Percentiles rank a stretch among this genome's conserved stretches.
These are phyloP conservation scores for Cystobasidium pallidum DNA, from an alignment of 1,284 basidiomycete genomes.

Conservation along the genomic window DNA sequence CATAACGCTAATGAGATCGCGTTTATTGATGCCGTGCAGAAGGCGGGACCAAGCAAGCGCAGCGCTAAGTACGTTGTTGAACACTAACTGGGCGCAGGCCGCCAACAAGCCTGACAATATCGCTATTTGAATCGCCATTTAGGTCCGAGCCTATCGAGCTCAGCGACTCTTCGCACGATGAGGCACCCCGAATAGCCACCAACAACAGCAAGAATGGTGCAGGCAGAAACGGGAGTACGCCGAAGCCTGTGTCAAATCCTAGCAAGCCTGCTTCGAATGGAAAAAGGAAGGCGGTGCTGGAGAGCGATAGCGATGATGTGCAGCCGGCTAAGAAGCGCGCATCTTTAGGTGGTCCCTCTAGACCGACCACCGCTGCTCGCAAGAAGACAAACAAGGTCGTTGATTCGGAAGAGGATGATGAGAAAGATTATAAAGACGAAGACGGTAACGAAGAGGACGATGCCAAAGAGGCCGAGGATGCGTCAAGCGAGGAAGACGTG, in stretches of 20 bases:
- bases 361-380: constrained; percentile 10
- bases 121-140: background rate
- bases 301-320: constrained; percentile 53
- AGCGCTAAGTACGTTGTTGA: background rate
- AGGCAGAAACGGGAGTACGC: background rate
- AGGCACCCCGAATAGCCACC: constrained; percentile 8
- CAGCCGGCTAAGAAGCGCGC: constrained; percentile 50
- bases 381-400: constrained; percentile 46
- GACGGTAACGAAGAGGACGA: constrained; percentile 52
- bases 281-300: constrained; percentile 36
- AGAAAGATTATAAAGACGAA: constrained; percentile 49
- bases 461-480: constrained; percentile 49
- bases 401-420: constrained; percentile 52
- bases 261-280: constrained; percentile 14
- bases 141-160: constrained; percentile 16
- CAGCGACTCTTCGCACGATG: constrained; percentile 14
- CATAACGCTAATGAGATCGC: constrained; percentile 9
- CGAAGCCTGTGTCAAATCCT: background rate
- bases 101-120: background rate
- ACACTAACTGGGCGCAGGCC: background rate
- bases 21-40: constrained; percentile 13
- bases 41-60: constrained; percentile 13
- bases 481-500: constrained; percentile 49
- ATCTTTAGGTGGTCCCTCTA: constrained; percentile 40
- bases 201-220: constrained; percentile 4